Conservation (phyloP, 1,284 basidiomycete genomes). For the Melampsora americana region DNA sequence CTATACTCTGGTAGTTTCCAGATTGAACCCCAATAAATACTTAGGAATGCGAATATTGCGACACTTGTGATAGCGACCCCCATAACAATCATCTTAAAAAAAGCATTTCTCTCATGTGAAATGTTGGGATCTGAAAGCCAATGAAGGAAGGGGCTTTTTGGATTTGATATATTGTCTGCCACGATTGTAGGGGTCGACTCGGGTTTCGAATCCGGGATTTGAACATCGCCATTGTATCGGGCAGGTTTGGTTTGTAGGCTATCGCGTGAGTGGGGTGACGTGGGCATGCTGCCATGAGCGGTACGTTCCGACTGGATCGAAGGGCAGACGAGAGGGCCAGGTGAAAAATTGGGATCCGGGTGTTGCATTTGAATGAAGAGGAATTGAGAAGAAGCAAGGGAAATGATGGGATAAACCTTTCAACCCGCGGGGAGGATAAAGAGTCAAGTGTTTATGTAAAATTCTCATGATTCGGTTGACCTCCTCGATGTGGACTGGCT, state of each 20-base stretch:
- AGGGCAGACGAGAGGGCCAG: background rate
- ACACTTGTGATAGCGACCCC: background rate
- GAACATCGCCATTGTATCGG: background rate
- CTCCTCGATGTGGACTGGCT: no score
- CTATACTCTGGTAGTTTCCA: slow-evolving; percentile 23
- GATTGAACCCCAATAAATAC: slow-evolving; percentile 37
- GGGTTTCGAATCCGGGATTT: background rate
- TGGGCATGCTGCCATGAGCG: background rate
- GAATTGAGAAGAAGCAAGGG: background rate
- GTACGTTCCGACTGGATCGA: background rate
- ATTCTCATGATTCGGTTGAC: background rate
- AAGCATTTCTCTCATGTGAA: background rate
- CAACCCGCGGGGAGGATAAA: background rate
- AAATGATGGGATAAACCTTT: background rate
- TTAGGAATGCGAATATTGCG: slow-evolving; percentile 6
- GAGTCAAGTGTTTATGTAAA: background rate
- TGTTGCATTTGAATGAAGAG: background rate
- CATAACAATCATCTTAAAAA: background rate
- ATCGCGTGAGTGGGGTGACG: background rate
- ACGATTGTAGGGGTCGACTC: background rate
- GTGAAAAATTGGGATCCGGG: no score
- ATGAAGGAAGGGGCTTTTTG: background rate
- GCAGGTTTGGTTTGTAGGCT: background rate
- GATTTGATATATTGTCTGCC: background rate
- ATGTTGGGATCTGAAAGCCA: background rate